These are phyloP conservation scores for Cytospora piceicola DNA, from an alignment of 2,329 filamentous ascomycete genomes.

Conservation along the genomic window DNA sequence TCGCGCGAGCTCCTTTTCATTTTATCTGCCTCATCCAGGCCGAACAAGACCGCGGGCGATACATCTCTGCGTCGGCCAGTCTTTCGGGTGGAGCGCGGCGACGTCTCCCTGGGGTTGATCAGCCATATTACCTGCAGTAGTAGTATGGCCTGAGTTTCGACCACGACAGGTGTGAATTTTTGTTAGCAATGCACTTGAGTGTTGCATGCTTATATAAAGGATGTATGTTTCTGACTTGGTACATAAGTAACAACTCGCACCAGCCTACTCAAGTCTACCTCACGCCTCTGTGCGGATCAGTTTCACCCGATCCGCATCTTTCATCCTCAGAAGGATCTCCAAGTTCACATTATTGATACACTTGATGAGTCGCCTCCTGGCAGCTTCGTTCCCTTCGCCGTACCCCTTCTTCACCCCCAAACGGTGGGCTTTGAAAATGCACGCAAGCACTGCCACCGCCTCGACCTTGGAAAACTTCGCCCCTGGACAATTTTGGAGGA, in stretches of 20 bases:
- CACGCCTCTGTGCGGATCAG: constrained; percentile 21
- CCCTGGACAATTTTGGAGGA: constrained; percentile 34
- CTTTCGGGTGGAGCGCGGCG: no score
- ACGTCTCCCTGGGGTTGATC: no score
- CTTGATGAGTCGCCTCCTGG: constrained; percentile 17
- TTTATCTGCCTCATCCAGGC: no score
- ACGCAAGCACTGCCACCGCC: constrained; percentile 32
- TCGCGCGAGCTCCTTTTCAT: no score
- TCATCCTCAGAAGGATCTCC: constrained; percentile 33
- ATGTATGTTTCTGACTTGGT: neutral
- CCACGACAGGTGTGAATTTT: neutral
- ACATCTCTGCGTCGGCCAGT: no score
- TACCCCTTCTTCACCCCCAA: constrained; percentile 20
- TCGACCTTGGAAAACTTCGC: constrained; percentile 35
- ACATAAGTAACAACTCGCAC: neutral
- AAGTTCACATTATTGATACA: constrained; percentile 33
- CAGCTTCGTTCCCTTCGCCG: constrained; percentile 28
- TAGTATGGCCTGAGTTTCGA: neutral
- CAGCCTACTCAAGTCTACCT: neutral
- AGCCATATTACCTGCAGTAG: no score
- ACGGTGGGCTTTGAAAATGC: constrained; percentile 29
- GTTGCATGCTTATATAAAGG: neutral
- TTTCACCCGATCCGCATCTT: constrained; percentile 32
- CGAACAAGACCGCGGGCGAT: no score
- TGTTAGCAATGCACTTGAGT: neutral